Evolutionary conservation across 1,139 yeast genomes (phyloP).

Genomic region (Tardiomyces digboiensis): DNA sequence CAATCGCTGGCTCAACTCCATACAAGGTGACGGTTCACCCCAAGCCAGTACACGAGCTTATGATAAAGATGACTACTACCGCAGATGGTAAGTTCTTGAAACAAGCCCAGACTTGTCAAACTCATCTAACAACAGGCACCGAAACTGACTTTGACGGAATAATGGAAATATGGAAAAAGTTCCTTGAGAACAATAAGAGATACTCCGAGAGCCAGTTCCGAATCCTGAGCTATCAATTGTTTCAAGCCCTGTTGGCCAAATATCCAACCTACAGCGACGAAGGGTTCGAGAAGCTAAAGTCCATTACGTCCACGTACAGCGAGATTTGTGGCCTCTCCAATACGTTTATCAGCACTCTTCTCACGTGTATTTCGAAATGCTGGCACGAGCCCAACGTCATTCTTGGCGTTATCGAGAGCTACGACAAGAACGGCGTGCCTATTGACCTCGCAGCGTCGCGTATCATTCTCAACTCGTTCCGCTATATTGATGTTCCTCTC

Average conservation of each 20-base stretch:
- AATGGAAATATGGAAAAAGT: conserved; percentile 42
- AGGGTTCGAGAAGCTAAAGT: conserved; percentile 49
- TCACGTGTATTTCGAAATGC: conserved; percentile 47
- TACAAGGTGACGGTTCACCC: conserved; percentile 65
- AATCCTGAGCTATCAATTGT: conserved; percentile 59
- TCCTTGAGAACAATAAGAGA: conserved; percentile 55
- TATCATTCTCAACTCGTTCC: conserved; percentile 63
- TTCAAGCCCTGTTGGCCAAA: conserved; percentile 55
- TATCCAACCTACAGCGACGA: conserved; percentile 46
- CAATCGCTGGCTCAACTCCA: conserved; percentile 58
- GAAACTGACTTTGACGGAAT: conserved; percentile 33
- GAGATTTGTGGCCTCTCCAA: conserved; percentile 61
- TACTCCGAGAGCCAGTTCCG: conserved; percentile 56
- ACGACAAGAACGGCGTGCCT: conserved; percentile 45
- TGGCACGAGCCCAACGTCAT: conserved; percentile 65
- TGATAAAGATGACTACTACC: conserved; percentile 34
- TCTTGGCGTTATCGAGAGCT: conserved; percentile 53
- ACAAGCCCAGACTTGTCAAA: too few species aligned
- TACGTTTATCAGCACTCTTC: conserved; percentile 58
- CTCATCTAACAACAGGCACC: conserved; percentile 43
- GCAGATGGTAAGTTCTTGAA: too few species aligned
- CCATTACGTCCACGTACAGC: conserved; percentile 48
- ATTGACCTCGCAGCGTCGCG: conserved; percentile 67
- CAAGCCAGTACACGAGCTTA: conserved; percentile 57
- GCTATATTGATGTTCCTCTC: conserved; percentile 44